phyloP scores from a whole-genome alignment of 345 rosid genomes.

The Fremontodendron californicum region DNA sequence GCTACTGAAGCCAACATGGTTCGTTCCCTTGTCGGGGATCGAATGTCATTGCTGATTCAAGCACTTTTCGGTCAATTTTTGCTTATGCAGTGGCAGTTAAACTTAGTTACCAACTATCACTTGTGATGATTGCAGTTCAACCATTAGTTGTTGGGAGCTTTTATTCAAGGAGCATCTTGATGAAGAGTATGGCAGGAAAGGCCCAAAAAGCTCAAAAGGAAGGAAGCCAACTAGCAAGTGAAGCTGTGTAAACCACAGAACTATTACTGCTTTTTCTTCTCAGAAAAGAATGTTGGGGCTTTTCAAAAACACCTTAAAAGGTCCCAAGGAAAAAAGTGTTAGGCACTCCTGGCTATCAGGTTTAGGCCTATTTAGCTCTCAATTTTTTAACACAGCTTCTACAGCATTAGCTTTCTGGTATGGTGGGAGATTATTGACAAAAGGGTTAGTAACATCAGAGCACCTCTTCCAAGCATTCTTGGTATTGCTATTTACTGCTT shows the following conservation, averaged over 20 bases:
- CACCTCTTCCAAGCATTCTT: constrained; percentile 58
- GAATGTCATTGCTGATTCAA: constrained; percentile 58
- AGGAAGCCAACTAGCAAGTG: constrained; percentile 71
- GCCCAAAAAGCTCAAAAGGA: constrained; percentile 62
- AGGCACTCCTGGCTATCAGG: constrained; percentile 57
- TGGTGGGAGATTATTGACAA: constrained; percentile 52
- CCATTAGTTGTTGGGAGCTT: constrained; percentile 61
- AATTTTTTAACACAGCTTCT: constrained; percentile 53
- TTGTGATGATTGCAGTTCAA: constrained; percentile 58
- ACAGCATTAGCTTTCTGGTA: constrained; percentile 61
- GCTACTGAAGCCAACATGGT: constrained; percentile 62
- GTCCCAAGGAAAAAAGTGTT: constrained; percentile 54
- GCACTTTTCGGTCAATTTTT: constrained; percentile 48
- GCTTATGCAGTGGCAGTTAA: constrained; percentile 45
- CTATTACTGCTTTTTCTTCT: constrained; percentile 68
- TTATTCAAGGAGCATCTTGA: constrained; percentile 43
- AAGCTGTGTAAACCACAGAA: constrained; percentile 69
- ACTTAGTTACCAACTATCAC: constrained; percentile 53
- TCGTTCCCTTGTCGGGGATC: constrained; percentile 55
- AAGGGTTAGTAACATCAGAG: constrained; percentile 33
- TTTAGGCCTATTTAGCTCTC: constrained; percentile 54
- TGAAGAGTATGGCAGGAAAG: constrained; percentile 58
- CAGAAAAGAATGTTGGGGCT: constrained; percentile 57
- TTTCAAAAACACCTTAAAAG: constrained; percentile 45
- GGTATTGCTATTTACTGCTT: constrained; percentile 52